Evolutionary conservation across 371 early-diverging fungal genomes (phyloP).

Genomic region (Mucor mucedo): DNA sequence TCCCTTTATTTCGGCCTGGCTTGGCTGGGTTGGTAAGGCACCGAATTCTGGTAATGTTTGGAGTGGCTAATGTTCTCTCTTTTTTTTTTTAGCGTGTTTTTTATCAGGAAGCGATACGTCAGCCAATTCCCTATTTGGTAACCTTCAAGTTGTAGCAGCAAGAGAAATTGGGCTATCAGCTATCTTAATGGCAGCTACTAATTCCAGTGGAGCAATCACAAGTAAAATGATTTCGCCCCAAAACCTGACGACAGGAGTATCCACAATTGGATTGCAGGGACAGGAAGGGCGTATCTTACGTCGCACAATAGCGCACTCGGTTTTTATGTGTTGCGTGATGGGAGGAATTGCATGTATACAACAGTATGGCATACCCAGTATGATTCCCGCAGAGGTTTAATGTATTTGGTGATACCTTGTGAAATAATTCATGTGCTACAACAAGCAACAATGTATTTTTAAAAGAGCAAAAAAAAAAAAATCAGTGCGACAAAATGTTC

Average conservation of each 20-base stretch:
- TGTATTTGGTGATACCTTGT: background rate
- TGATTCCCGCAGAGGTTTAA: slow-evolving; percentile 15
- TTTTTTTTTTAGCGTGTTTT: slow-evolving; percentile 37
- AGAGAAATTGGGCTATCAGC: slow-evolving; percentile 45
- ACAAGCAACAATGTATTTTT: background rate
- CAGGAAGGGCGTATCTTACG: slow-evolving; percentile 41
- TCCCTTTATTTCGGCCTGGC: slow-evolving; percentile 50
- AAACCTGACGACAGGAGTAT: slow-evolving; percentile 49
- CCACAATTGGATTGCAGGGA: slow-evolving; percentile 50
- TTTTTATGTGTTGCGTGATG: slow-evolving; percentile 37
- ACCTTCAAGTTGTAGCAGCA: slow-evolving; percentile 49
- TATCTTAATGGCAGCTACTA: slow-evolving; percentile 47
- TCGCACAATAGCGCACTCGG: slow-evolving; percentile 43
- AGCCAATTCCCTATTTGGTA: slow-evolving; percentile 47
- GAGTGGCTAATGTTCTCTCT: background rate
- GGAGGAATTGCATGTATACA: slow-evolving; percentile 41
- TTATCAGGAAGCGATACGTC: slow-evolving; percentile 53
- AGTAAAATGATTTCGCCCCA: slow-evolving; percentile 54
- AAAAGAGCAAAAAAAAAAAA: background rate
- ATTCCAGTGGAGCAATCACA: slow-evolving; percentile 43
- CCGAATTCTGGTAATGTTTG: background rate
- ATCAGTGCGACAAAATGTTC: background rate
- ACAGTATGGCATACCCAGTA: slow-evolving; percentile 27
- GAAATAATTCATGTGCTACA: background rate
- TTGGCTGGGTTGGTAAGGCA: slow-evolving; percentile 36